Conservation (phyloP, 2,329 filamentous ascomycete genomes). For the Incumbomyces lentus region DNA sequence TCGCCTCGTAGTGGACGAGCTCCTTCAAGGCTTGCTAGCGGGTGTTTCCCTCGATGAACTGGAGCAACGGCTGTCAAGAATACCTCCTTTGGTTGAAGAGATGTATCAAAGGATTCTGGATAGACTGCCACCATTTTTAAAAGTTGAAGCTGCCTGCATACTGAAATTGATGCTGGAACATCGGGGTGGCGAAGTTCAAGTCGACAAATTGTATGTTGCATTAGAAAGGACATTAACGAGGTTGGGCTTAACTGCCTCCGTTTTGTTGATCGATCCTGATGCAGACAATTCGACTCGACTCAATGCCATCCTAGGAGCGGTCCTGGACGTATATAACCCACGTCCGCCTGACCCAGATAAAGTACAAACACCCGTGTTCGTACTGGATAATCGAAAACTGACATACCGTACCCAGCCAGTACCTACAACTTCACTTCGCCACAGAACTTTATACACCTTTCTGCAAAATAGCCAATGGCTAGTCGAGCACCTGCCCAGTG, state of each 20-base stretch:
- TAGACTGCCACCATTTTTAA: background rate
- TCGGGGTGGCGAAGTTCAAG: background rate
- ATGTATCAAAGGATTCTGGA: slow-evolving; percentile 6
- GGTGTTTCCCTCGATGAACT: background rate
- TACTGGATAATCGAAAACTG: background rate
- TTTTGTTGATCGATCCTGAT: background rate
- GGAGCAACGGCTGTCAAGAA: background rate
- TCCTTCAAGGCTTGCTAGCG: slow-evolving; percentile 2
- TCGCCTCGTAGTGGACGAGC: background rate
- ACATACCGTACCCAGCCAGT: background rate
- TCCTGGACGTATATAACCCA: background rate
- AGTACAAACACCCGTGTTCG: too few species aligned
- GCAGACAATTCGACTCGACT: background rate
- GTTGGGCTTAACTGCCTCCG: background rate
- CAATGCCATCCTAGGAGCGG: background rate
- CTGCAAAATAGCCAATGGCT: background rate
- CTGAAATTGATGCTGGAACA: background rate
- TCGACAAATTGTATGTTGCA: background rate
- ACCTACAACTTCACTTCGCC: background rate
- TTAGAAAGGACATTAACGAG: background rate
- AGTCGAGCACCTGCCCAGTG: background rate
- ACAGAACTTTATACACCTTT: background rate
- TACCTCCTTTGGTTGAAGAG: slow-evolving; percentile 4
- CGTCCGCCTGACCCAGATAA: background rate
- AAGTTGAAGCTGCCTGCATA: background rate